Percentiles rank a stretch among this genome's conserved stretches.
These are phyloP conservation scores for Ceratocystis albifundus DNA, from an alignment of 2,329 filamentous ascomycete genomes.

Conservation along the genomic window DNA sequence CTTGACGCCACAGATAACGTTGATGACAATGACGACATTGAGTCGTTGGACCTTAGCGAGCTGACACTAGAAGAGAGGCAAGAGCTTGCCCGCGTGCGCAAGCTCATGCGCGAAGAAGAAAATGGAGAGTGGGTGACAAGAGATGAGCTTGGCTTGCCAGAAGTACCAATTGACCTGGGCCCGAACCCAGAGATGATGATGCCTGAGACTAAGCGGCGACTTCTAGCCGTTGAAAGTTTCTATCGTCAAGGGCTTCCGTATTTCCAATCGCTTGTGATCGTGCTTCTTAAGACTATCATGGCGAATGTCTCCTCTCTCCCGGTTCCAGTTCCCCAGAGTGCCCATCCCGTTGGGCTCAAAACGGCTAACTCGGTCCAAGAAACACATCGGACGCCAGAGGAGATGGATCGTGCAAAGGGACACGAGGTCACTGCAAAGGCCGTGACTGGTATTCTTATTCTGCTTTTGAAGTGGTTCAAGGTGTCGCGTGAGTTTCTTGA, in stretches of 20 bases:
- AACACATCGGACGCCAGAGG: slow-evolving; percentile 44
- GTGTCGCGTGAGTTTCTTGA: slow-evolving; percentile 61
- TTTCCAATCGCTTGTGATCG: slow-evolving; percentile 84
- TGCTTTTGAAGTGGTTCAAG: slow-evolving; percentile 95
- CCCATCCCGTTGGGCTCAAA: slow-evolving; percentile 21
- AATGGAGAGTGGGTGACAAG: slow-evolving; percentile 26
- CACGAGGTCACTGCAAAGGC: slow-evolving; percentile 87
- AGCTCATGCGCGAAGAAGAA: slow-evolving; percentile 32
- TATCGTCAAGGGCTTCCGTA: slow-evolving; percentile 78
- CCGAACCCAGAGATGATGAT: slow-evolving; percentile 39
- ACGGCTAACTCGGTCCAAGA: slow-evolving; percentile 32
- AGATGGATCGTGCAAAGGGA: slow-evolving; percentile 67
- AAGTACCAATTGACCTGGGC: slow-evolving; percentile 33
- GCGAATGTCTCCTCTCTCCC: slow-evolving; percentile 71
- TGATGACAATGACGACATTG: slow-evolving; percentile 35
- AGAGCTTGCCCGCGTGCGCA: slow-evolving; percentile 35
- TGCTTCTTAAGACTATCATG: slow-evolving; percentile 78
- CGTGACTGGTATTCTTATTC: slow-evolving; percentile 73
- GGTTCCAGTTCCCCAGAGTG: slow-evolving; percentile 21
- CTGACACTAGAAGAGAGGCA: slow-evolving; percentile 34
- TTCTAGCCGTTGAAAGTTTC: slow-evolving; percentile 66
- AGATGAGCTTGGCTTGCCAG: slow-evolving; percentile 25
- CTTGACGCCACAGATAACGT: slow-evolving; percentile 22
- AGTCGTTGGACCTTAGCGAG: slow-evolving; percentile 39
- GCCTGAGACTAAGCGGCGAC: slow-evolving; percentile 48